Evolutionary conservation across 2,329 filamentous ascomycete genomes (phyloP), one percentile per base, ranked within the genome.

Genomic region (Cryphonectria japonica): DNA sequence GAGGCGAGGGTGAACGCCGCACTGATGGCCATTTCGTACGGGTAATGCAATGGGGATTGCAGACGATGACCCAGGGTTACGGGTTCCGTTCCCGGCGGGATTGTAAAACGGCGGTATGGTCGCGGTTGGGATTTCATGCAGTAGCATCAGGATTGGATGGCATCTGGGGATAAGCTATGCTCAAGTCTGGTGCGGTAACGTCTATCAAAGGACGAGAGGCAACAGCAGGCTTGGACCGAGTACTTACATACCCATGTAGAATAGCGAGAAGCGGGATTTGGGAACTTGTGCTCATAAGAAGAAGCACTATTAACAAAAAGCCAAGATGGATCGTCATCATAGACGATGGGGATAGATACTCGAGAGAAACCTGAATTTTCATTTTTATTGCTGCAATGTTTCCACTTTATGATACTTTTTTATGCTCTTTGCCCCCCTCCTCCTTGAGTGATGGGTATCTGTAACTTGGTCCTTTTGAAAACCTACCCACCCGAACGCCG

Each of bases 401-500:
- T 32, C 3, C 41, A 62, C 13, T 37, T 50, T 60, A 11, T n/a
- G 22, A 9, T 8, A 32, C 39, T 29, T 46, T 62, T 19, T 37
- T 26, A 34, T 37, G 34, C 16, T 32, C 11, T 32, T 39, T 6
- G 8, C 39, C 3, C 13, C 3, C 3, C 14, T 37, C 8, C 7
- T 41, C 19, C 32, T 4, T 62, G 9, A 46, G 32, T 69, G 57
- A 54, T 71, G 71, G 71, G 71, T 71, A 72, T 69, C 50, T 64
- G 46, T 67, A 43, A 16, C 34, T 62, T 62, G 34, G 60, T 26
- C n/a, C 39, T 50, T 50, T 50, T 64, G 6, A 34, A 34, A 46
- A 26, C 26, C 26, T n/a, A 22, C 59, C 62, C 65, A 54, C 19
- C 61, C 29, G 41, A 70, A 72, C 71, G 69, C 71, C 71, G 29